These are phyloP conservation scores for Talaromyces sp. DNA, from an alignment of 2,329 filamentous ascomycete species.

Conservation along the genomic window DNA sequence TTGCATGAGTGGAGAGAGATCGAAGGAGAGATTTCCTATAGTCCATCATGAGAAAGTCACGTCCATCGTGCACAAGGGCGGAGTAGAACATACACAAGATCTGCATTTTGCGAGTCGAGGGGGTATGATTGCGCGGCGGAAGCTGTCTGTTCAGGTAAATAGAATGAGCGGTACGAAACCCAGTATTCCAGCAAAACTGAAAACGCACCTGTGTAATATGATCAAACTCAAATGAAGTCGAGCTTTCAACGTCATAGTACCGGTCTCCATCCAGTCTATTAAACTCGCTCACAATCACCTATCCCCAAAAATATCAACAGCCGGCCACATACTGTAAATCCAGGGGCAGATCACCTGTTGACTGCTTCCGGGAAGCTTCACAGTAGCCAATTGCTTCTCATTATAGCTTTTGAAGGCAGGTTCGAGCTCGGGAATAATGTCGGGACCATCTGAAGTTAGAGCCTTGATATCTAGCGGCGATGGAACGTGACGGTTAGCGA, in stretches of 20 bases:
- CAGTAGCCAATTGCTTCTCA: slow-evolving; percentile 83
- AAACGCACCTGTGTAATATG: slow-evolving; percentile 65
- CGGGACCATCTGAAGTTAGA: slow-evolving; percentile 65
- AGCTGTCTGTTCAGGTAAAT: slow-evolving; percentile 59
- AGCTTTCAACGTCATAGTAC: slow-evolving; percentile 87
- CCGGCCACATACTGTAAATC: neutral
- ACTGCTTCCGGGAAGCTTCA: slow-evolving; percentile 82
- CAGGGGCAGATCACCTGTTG: slow-evolving; percentile 54
- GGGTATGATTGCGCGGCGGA: slow-evolving; percentile 74
- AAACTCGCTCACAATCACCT: slow-evolving; percentile 77
- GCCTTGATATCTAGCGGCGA: slow-evolving; percentile 79
- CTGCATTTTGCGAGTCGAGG: slow-evolving; percentile 68
- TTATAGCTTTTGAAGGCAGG: slow-evolving; percentile 94
- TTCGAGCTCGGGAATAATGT: slow-evolving; percentile 64
- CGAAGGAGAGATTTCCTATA: slow-evolving; percentile 71
- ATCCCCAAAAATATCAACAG: slow-evolving; percentile 5
- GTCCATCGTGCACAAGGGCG: neutral
- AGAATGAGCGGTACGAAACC: neutral
- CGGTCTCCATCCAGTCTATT: slow-evolving; percentile 73
- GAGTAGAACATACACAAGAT: slow-evolving; percentile 65
- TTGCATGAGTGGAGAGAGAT: slow-evolving; percentile 66
- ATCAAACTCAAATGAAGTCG: slow-evolving; percentile 83
- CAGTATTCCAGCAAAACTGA: neutral
- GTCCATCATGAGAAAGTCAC: neutral
- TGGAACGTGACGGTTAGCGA: neutral